Base-by-base conservation (phyloP, 129 eudicot genomes). In the Flaveria bidentis region DNA sequence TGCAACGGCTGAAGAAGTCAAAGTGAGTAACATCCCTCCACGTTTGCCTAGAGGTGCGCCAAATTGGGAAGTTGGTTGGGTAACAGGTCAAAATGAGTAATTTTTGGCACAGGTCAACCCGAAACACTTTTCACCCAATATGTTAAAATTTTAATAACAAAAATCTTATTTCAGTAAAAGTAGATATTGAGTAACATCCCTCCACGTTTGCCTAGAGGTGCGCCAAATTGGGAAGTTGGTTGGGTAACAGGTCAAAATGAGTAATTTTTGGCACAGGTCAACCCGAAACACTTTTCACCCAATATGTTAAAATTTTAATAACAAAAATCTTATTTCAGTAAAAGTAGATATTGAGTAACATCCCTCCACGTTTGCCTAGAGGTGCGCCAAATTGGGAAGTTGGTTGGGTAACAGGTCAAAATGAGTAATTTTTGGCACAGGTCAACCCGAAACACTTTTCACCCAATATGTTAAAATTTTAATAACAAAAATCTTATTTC, bases 1-100 rank as follows among this genome's bases (percentile, higher is more conserved):
- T 94, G 73, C 82, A 94, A 83, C 90, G 99, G 18, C 64, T 94
- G 74, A 87, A 87, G 76, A 85, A 66, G 36, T 77, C 78, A 10
- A 84, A 75, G 97, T 91, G 83, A 76, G 80, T 76, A 64, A 16
- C 50, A 33, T 65, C 47, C 70, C 10, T 63, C 46, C 39, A 33
- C 39, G 6, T 33, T 33, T 33, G 39, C 39, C 39, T 33, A 33
- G 39, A 33, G 39, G 39, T 33, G 39, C 39, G 39, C 69, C 17
- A 33, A 20, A 14, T 69, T 69, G 74, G 22, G 18, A 23, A 36
- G 26, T 36, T 9, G 56, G 56, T 22, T 22, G 42, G 41, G 45
- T 62, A 60, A 60, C 30, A 22, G 68, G 55, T 68, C 36, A 68
- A 44, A 33, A n/a, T 2, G 56, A 23, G 1, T 42, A 12, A 45